Evolutionary conservation across 257 asterid species (phyloP), one percentile per base, ranked within the genome.

Genomic region (Solanum sitiens): DNA sequence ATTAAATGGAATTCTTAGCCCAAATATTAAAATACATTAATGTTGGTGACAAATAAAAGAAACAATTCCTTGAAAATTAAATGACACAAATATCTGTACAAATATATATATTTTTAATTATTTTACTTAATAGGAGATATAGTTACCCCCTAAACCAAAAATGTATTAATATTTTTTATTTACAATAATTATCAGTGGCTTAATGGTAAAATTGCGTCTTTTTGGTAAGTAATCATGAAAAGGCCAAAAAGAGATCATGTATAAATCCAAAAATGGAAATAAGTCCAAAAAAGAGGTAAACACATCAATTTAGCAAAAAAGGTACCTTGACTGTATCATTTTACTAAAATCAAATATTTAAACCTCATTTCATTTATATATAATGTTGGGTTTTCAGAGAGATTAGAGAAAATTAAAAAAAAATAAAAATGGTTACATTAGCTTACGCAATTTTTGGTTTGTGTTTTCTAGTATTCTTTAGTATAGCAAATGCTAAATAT

Each of bases 401-500:
- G 11, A n/a, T 45, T 27, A 89, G 40, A 44, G 13, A 18, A 32
- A 9, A 40, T 4, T 1, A 0, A 25, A 12, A 35, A 42, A 12
- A 35, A 56, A 71, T n/a, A n/a, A 79, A 77, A 87, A 90, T 88
- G 91, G 88, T 68, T 71, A 80, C 89, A 53, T 79, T 47, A 30
- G 56, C 84, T 40, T 13, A 76, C 84, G 50, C 32, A 32, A 20
- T 20, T 82, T 50, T 50, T 47, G 11, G 71, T 50, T 42, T 82
- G 86, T 82, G 32, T 9, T 82, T 91, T 10, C 6, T 87, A 71
- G 33, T 91, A 3, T 44, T 87, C 75, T 83, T 88, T 32, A 65
- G 79, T 6, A 73, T 86, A 59, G 83, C 77, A 13, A 59, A 30
- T 33, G 90, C 87, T 32, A 68, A 90, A 35, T 59, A 85, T 40